These are phyloP conservation scores for Ophiocordyceps camponoti-saundersi DNA, from an alignment of 2,329 filamentous ascomycete species.

Conservation along the genomic window DNA sequence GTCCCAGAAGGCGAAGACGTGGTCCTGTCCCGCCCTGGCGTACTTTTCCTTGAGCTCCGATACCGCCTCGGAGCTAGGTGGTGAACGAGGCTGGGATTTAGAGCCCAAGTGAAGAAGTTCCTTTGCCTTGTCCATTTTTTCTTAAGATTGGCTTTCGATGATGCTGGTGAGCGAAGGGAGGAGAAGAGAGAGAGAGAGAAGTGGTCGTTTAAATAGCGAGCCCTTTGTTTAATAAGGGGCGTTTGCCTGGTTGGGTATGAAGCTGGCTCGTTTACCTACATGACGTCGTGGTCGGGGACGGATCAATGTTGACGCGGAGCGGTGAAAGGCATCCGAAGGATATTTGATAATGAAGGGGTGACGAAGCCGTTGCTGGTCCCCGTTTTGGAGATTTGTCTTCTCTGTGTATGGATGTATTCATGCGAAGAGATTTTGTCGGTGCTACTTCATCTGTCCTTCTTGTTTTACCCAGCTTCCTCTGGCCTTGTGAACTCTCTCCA, in stretches of 20 bases:
- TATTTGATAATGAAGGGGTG: neutral
- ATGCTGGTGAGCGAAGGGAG: neutral
- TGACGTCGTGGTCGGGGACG: neutral
- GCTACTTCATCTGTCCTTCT: no score
- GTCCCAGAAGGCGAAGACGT: slow-evolving; percentile 70
- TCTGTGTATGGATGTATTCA: no score
- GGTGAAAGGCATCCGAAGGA: neutral
- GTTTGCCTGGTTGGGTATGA: neutral
- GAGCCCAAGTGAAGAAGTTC: slow-evolving; percentile 20
- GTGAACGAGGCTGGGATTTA: slow-evolving; percentile 33
- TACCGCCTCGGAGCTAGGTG: slow-evolving; percentile 38
- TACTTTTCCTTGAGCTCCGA: slow-evolving; percentile 55
- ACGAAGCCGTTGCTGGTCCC: neutral
- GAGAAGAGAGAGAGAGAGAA: neutral
- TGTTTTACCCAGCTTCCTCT: neutral
- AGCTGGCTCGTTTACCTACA: neutral
- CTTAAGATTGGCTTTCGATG: neutral
- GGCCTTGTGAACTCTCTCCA: neutral
- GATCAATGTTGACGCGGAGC: neutral
- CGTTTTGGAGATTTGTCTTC: neutral
- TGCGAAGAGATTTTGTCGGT: no score
- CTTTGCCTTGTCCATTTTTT: slow-evolving; percentile 25
- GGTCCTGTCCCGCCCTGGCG: slow-evolving; percentile 61
- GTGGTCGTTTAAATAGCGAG: neutral
- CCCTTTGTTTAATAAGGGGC: neutral